A percentile compares a stretch with the other conserved stretches of the same genome.
These are phyloP conservation scores for Neurospora sp. DNA, from an alignment of 495 filamentous ascomycete genomes.

Conservation along the genomic window DNA sequence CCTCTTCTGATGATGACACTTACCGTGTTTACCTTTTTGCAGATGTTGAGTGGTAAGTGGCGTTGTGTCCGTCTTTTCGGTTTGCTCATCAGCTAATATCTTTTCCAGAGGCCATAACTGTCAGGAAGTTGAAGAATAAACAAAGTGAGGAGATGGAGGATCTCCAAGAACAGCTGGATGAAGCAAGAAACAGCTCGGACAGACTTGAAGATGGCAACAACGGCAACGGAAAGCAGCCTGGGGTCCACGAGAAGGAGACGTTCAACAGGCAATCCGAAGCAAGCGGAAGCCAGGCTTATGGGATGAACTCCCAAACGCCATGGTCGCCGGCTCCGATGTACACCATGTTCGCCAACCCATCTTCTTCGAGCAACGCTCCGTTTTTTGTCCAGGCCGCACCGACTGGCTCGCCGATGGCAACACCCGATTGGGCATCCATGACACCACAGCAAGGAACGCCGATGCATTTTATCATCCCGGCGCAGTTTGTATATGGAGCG, in stretches of 20 bases:
- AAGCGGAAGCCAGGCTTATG: neutral
- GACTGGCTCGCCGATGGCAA: neutral
- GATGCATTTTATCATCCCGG: neutral
- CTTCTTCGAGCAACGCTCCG: neutral
- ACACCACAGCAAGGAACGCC: neutral
- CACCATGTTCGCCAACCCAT: neutral
- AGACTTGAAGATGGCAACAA: neutral
- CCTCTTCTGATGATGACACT: constrained; percentile 21
- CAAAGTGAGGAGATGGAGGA: neutral
- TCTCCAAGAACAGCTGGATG: neutral
- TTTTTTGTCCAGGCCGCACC: neutral
- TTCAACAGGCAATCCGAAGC: neutral
- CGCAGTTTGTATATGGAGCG: neutral
- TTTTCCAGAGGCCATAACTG: neutral
- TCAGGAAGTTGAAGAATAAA: neutral
- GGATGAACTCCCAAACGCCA: neutral
- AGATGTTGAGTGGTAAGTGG: constrained; percentile 22
- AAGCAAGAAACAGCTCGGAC: neutral
- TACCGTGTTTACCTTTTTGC: constrained; percentile 23
- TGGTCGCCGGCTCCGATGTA: neutral
- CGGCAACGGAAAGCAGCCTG: neutral
- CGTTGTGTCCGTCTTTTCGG: neutral
- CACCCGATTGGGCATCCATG: neutral
- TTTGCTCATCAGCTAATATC: neutral
- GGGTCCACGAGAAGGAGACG: neutral